Base-by-base conservation (phyloP, 768 basidiomycete species). In the Roridomyces roridus region DNA sequence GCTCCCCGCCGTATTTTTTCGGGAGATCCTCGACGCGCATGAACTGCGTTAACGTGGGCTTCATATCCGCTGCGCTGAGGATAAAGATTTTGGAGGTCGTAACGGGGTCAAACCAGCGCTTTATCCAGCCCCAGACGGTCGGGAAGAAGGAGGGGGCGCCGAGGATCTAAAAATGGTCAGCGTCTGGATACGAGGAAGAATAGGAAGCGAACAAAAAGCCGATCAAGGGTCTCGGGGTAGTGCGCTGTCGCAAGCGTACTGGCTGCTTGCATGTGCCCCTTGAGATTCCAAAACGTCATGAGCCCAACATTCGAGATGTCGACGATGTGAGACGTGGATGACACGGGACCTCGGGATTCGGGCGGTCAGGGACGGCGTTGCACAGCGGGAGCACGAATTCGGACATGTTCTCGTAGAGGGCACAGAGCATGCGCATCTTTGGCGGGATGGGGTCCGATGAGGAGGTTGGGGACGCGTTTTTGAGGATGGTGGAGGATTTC, bases 61-160 rank as follows among this genome's bases (percentile, higher is more conserved):
- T 75, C 15, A 79, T 72, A 39, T 80, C 70, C 31, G 57, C 48
- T 17, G 70, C 71, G 24, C 76, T 74, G 23, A 87, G 71, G 41
- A 87, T 73, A 63, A 81, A 79, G 40, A 87, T 78, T 69, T 87
- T 87, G 43, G 70, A 72, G 20, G 81, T 80, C 26, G 83, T 84
- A 36, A 75, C 76, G 62, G 83, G 81, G 65, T 85, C 85, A 64
- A 85, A 85, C 79, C 80, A 83, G 25, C 70, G 72, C 73, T 84
- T 84, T 69, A 86, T 68, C 85, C 85, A 86, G 34, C 71, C 73
- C 84, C 84, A 87, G 11, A 86, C 68, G 12, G 80, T 82, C 7
- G 81, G 77, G 72, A 87, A 87, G 73, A 86, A 87, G 1, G 77
- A 69, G 0, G 85, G 85, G 0, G 85, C 80, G 52, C 85, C 85